Conservation (phyloP, 2,329 filamentous ascomycete species). For the Microcyclospora tardicrescens region DNA sequence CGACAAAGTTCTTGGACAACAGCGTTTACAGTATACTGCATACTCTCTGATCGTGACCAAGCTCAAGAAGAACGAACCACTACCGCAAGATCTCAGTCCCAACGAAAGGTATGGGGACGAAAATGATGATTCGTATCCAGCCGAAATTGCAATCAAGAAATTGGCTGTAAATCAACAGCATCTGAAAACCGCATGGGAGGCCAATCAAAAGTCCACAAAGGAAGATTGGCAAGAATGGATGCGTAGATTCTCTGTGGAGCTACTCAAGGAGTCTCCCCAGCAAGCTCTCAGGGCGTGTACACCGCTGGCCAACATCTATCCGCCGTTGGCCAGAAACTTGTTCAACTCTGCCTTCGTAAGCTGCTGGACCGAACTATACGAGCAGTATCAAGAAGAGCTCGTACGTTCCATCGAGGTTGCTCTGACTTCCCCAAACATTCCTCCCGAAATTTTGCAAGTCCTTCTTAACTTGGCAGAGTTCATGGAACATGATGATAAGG, state of each 20-base stretch:
- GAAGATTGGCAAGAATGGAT: conserved; percentile 99
- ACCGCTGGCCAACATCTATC: conserved; percentile 77
- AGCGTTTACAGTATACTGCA: conserved; percentile 78
- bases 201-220: conserved; percentile 87
- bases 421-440: conserved; percentile 87
- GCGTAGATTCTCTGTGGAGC: conserved; percentile 84
- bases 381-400: conserved; percentile 92
- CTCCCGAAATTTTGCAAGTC: conserved; percentile 86
- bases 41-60: conserved; percentile 89
- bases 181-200: conserved; percentile 93
- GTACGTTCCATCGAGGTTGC: conserved; percentile 93
- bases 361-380: conserved; percentile 96
- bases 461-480: conserved; percentile 95
- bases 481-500: conserved; percentile 99
- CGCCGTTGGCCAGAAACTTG: conserved; percentile 78
- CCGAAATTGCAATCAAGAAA: conserved; percentile 83
- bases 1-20: conserved; percentile 65
- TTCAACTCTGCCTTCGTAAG: conserved; percentile 99
- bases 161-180: conserved; percentile 96
- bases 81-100: conserved; percentile 89
- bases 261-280: conserved; percentile 89
- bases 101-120: conserved; percentile 59
- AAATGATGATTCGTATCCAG: conserved; percentile 65
- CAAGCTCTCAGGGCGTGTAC: conserved; percentile 90
- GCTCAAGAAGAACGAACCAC: conserved; percentile 80